phyloP scores from a whole-genome alignment of 352 stramenopile genomes.

The Phytophthora pluvialis region DNA sequence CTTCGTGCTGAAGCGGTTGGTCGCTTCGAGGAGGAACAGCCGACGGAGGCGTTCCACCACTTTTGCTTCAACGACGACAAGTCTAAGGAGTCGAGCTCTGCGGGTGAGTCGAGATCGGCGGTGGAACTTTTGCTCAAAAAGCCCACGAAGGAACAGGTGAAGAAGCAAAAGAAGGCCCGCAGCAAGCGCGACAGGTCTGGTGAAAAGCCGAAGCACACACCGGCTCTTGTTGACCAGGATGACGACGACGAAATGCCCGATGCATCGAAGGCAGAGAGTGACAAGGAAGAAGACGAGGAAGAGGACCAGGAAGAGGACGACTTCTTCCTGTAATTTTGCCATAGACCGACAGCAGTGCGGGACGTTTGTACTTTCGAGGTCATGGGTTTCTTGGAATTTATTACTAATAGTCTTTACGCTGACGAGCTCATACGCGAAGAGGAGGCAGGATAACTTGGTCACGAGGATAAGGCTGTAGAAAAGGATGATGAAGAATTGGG shows the following conservation, averaged over 20 bases:
- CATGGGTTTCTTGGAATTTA: constrained; percentile 21
- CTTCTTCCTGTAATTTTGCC: constrained; percentile 66
- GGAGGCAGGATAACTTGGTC: constrained; percentile 13
- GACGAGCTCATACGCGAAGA: constrained; percentile 23
- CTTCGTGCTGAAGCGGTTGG: constrained; percentile 51
- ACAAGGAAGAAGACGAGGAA: constrained; percentile 30
- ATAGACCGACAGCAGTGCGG: constrained; percentile 11
- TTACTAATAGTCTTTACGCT: constrained; percentile 39
- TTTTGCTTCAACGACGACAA: constrained; percentile 77
- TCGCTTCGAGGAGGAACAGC: constrained; percentile 65
- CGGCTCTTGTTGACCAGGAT: constrained; percentile 64
- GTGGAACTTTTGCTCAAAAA: constrained; percentile 70
- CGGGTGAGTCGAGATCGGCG: constrained; percentile 28
- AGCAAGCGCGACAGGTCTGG: constrained; percentile 56
- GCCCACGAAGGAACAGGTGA: constrained; percentile 69
- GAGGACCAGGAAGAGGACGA: constrained; percentile 65
- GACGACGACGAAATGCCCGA: constrained; percentile 44
- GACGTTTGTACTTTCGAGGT: constrained; percentile 13
- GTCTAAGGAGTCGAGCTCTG: constrained; percentile 20
- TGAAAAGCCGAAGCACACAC: constrained; percentile 35
- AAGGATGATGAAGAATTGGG: constrained; percentile 17
- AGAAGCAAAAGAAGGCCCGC: constrained; percentile 68
- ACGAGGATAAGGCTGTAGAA: constrained; percentile 12
- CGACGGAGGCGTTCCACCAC: constrained; percentile 67
- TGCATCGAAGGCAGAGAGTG: constrained; percentile 18